phyloP scores from a whole-genome alignment of 192 early-diverging fungal genomes.

The Coemansia sp. region DNA sequence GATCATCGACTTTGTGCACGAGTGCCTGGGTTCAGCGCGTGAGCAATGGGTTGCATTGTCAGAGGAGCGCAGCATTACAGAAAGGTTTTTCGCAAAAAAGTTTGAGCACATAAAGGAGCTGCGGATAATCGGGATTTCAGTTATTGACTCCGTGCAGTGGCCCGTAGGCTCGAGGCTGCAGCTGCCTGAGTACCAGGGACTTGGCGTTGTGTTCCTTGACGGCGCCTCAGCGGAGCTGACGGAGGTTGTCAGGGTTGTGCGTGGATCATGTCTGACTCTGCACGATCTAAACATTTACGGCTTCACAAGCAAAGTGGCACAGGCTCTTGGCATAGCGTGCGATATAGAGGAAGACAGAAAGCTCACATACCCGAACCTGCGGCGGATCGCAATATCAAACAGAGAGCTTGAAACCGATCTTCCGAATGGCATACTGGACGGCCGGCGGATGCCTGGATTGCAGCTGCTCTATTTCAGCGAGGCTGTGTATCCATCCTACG shows the following conservation, averaged over 20 bases:
- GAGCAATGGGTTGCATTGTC: slow-evolving; percentile 31
- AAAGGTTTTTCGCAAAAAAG: slow-evolving; percentile 1
- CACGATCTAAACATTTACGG: slow-evolving; percentile 27
- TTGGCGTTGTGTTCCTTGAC: slow-evolving; percentile 22
- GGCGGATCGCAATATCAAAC: slow-evolving; percentile 26
- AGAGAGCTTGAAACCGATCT: not conserved
- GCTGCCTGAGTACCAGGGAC: slow-evolving; percentile 8
- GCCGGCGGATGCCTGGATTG: slow-evolving; percentile 7
- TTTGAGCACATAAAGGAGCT: slow-evolving; percentile 1
- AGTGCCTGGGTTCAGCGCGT: not conserved
- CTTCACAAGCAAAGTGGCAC: not conserved
- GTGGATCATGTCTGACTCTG: slow-evolving; percentile 9
- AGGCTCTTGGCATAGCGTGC: not conserved
- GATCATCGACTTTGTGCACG: slow-evolving; percentile 13
- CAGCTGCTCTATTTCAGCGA: slow-evolving; percentile 27
- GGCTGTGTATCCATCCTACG: slow-evolving; percentile 10
- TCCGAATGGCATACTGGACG: slow-evolving; percentile 3
- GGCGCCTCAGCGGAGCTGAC: slow-evolving; percentile 4
- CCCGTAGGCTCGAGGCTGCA: not conserved
- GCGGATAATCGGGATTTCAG: slow-evolving; percentile 25
- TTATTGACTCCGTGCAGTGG: not conserved
- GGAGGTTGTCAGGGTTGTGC: slow-evolving; percentile 4
- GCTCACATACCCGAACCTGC: slow-evolving; percentile 12
- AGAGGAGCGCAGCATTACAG: not conserved
- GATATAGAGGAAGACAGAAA: not conserved